Evolutionary conservation across 176 grass and related monocot species (phyloP).

Genomic region (Musa troglodytarum): DNA sequence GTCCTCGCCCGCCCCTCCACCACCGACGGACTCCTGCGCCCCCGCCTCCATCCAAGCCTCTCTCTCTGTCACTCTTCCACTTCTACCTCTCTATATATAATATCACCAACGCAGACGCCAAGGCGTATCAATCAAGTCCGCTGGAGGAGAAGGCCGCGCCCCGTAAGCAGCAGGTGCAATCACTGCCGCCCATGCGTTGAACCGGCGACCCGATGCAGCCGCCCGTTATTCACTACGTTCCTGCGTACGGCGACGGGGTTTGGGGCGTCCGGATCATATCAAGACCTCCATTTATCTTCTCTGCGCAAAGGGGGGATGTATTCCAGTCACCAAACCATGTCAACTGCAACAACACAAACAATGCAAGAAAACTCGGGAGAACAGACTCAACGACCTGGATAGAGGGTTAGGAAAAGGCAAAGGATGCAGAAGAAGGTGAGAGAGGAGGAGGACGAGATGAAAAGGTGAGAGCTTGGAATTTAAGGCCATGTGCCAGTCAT

Average conservation of each 20-base stretch:
- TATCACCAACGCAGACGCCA: neutral
- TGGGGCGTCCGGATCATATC: no score
- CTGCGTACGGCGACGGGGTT: neutral
- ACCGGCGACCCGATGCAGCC: neutral
- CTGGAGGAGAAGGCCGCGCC: neutral
- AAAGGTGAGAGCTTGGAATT: neutral
- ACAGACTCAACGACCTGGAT: no score
- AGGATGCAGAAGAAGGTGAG: neutral
- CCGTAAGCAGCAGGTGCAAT: neutral
- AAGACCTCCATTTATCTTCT: no score
- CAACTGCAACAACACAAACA: no score
- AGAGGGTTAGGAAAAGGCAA: neutral
- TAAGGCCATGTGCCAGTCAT: conserved; percentile 1
- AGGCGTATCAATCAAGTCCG: neutral
- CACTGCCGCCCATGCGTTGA: neutral
- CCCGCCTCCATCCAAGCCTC: neutral
- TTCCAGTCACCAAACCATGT: neutral
- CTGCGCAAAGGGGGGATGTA: no score
- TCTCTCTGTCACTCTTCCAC: neutral
- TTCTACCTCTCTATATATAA: neutral
- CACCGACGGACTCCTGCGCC: neutral
- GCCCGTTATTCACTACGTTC: neutral
- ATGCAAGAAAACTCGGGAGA: no score
- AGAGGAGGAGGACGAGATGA: neutral
- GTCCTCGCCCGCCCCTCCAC: neutral